A percentile compares a stretch with the other conserved stretches of the same genome.
Conservation (phyloP, 805 yeast genomes). For the Zygosaccharomyces gambellarensis region DNA sequence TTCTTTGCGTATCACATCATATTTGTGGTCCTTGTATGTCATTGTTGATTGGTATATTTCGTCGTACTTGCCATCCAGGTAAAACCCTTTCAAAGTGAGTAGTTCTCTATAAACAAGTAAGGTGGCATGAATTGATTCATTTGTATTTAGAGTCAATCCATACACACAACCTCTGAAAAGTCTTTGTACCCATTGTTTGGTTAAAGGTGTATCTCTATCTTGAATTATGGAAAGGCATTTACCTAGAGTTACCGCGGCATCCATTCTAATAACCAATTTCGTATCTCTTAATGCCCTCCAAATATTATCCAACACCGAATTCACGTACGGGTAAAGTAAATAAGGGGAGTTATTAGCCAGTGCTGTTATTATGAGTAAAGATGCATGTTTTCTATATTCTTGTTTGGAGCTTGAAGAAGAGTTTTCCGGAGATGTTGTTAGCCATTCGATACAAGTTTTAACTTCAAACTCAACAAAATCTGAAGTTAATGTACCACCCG, state of each 20-base stretch:
- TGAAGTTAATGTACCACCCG: constrained; percentile 84
- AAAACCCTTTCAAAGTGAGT: constrained; percentile 64
- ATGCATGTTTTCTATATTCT: constrained; percentile 85
- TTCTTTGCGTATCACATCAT: constrained; percentile 71
- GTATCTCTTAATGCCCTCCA: constrained; percentile 86
- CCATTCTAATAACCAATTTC: constrained; percentile 67
- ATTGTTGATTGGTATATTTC: constrained; percentile 72
- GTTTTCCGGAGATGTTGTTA: constrained; percentile 49
- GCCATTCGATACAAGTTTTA: constrained; percentile 84
- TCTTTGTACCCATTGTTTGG: constrained; percentile 70
- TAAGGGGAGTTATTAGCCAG: constrained; percentile 87
- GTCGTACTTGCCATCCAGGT: constrained; percentile 65
- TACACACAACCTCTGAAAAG: constrained; percentile 63
- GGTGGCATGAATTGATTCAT: constrained; percentile 84
- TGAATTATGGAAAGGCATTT: constrained; percentile 74
- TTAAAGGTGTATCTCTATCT: constrained; percentile 65
- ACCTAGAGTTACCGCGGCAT: constrained; percentile 76
- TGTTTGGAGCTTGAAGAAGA: constrained; percentile 56
- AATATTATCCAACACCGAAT: constrained; percentile 71
- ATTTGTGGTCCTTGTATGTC: constrained; percentile 71
- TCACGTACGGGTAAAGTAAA: constrained; percentile 68
- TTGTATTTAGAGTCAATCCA: constrained; percentile 48
- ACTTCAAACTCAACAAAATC: constrained; percentile 93
- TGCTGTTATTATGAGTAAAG: constrained; percentile 74
- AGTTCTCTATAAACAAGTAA: constrained; percentile 77